Conservation (phyloP, 108 stramenopile species). For the Epithemia pelagica region DNA sequence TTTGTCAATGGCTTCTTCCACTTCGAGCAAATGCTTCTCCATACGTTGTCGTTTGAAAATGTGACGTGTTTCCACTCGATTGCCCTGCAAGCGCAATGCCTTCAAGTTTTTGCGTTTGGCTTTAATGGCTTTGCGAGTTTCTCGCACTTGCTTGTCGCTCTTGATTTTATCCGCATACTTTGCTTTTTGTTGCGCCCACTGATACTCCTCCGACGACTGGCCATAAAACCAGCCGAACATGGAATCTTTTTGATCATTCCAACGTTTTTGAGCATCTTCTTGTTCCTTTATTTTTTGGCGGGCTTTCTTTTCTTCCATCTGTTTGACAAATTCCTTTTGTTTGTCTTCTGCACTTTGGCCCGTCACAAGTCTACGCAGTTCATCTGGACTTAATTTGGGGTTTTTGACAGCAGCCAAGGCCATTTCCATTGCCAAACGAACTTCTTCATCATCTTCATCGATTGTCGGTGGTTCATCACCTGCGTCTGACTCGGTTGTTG, state of each 20-base stretch:
- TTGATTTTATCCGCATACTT: conserved; percentile 14
- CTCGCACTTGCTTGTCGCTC: conserved; percentile 2
- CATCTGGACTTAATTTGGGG: conserved; percentile 50
- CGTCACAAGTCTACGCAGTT: conserved; percentile 30
- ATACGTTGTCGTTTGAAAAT: conserved; percentile 7
- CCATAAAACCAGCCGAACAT: conserved; percentile 2
- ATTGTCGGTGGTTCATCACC: neutral
- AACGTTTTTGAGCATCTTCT: conserved; percentile 6
- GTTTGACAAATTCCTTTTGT: conserved; percentile 10
- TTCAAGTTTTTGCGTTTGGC: conserved; percentile 6
- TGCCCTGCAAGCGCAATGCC: conserved; percentile 12
- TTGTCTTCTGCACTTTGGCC: conserved; percentile 7
- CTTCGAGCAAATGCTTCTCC: conserved; percentile 8
- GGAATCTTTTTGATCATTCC: conserved; percentile 7
- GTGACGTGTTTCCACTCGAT: conserved; percentile 13
- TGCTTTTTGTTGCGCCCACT: neutral
- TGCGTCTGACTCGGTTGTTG: neutral
- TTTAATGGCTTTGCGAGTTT: conserved; percentile 8
- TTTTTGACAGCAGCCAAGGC: conserved; percentile 60
- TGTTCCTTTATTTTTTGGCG: conserved; percentile 7
- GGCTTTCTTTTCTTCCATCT: conserved; percentile 1
- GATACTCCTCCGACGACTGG: neutral
- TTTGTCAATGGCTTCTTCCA: conserved; percentile 5
- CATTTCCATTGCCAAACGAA: conserved; percentile 62
- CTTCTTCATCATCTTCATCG: conserved; percentile 40